Evolutionary conservation across 208 protist genomes (phyloP).

Genomic region (Phytomonas sp.): DNA sequence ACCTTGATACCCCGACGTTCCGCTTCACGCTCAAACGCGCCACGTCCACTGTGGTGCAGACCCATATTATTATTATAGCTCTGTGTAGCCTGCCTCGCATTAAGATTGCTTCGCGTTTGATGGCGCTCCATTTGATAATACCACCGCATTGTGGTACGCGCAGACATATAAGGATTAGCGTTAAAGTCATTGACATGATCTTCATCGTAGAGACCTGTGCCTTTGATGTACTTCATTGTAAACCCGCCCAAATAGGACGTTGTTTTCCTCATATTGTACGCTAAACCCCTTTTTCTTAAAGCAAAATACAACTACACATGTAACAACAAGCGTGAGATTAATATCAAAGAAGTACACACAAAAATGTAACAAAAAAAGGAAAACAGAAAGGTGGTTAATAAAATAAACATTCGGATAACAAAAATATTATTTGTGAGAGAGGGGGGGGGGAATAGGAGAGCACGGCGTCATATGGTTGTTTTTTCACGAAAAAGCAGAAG

Average conservation of each 20-base stretch:
- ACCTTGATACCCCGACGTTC: constrained; percentile 64
- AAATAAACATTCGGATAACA: neutral
- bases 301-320: neutral
- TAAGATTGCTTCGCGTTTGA: constrained; percentile 59
- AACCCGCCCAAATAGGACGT: constrained; percentile 35
- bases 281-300: neutral
- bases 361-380: neutral
- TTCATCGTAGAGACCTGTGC: constrained; percentile 84
- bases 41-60: constrained; percentile 75
- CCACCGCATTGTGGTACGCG: constrained; percentile 73
- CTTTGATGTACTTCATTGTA: constrained; percentile 83
- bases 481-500: neutral
- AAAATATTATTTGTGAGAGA: neutral
- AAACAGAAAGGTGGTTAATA: neutral
- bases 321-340: neutral
- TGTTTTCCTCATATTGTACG: neutral
- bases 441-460: neutral
- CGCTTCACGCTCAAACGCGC: constrained; percentile 82
- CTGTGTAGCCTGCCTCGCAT: constrained; percentile 52
- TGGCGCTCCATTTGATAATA: constrained; percentile 80
- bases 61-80: constrained; percentile 84
- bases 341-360: neutral
- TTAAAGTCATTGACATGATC: constrained; percentile 89
- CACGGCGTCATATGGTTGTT: neutral
- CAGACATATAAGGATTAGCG: constrained; percentile 62